Base-by-base conservation (phyloP, 2,329 filamentous ascomycete species). In the Ceratocystis cacaofunesta region DNA sequence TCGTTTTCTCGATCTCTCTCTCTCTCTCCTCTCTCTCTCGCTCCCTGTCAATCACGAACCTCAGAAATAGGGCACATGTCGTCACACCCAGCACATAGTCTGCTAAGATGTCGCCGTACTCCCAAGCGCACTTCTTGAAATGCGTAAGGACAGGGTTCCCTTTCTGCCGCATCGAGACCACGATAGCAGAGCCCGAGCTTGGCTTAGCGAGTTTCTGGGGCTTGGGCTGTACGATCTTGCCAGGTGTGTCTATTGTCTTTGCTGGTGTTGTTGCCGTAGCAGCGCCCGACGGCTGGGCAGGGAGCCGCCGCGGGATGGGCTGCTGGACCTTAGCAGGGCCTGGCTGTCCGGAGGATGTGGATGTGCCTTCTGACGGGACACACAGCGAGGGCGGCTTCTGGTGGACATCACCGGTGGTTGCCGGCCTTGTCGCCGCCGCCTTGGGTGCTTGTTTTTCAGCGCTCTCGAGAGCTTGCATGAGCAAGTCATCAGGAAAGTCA, bases 91-190 rank as follows among this genome's bases (percentile, higher is more conserved):
- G 79, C 7, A 92, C 87, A 74, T 95, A 99, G 76, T 99, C 94
- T 41, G 92, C 90, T 1, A 88, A 87, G n/a, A 96, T 96, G 72
- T 97, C 92, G 68, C 90, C 92, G 75, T 96, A 97, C 75, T 99
- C 94, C 94, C 94, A 99, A 0, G 91, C 84, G 67, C 95, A 80
- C 0, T 88, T 86, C 68, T 87, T 86, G 70, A 99, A 83, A 74
- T 87, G 85, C 64, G 89, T 88, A 36, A 99, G 78, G 62, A 97
- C 88, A 0, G 94, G 94, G 71, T 99, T 99, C 68, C 92, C 94
- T 75, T 95, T 95, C 75, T 99, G 92, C 50, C 92, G 85, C 17
- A 90, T 87, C 44, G 92, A 96, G 36, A 97, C 92, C 22, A 95
- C 81, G 69, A 97, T 95, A 4, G 88, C 85, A 17, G 89, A 90